Base-by-base conservation (phyloP, 2,329 filamentous ascomycete genomes). In the Neocatenulostroma microsporum region DNA sequence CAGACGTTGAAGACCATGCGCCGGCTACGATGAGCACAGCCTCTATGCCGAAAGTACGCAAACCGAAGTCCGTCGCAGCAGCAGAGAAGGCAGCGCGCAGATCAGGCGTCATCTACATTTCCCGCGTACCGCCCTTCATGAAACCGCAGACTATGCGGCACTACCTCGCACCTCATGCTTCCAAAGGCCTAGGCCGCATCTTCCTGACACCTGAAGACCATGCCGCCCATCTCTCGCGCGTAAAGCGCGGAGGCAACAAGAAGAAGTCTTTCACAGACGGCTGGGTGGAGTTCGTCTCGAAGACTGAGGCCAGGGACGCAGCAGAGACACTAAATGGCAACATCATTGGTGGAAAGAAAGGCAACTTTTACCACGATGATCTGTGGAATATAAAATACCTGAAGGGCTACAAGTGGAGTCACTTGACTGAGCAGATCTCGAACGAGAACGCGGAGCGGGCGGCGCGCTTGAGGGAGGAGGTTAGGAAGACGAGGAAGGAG, bases 71-170 rank as follows among this genome's bases (percentile, higher is more conserved):
- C 55, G 73, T 84, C 32, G 73, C 81, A 25, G 69, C 70, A 4
- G 74, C 77, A 9, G 74, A 78, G 44, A 72, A 73, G 23, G 77
- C 78, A 15, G 71, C 82, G 41, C 77, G 76, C 49, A 82, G 79
- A 56, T 86, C 83, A 0, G 85, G 85, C 45, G 82, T 93, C 10
- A 70, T 91, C 42, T 93, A 91, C 63, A 70, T 93, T 44, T 89
- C 84, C 4, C 78, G 85, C 41, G 76, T 91, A 45, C 85, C 86
- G 3, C 86, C 86, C 0, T 93, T 88, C 62, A 91, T 93, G 84
- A 88, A 87, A 53, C 84, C 84, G 5, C 67, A 71, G 34, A 88
- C 88, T 55, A 69, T 91, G 26, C 78, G 82, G 47, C 78, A 80
- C 13, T 76, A 87, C 11, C 75, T 91, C 36, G 72, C 79, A 43